Conservation (phyloP, 495 filamentous ascomycete species). For the Penicillium longicatenatum region DNA sequence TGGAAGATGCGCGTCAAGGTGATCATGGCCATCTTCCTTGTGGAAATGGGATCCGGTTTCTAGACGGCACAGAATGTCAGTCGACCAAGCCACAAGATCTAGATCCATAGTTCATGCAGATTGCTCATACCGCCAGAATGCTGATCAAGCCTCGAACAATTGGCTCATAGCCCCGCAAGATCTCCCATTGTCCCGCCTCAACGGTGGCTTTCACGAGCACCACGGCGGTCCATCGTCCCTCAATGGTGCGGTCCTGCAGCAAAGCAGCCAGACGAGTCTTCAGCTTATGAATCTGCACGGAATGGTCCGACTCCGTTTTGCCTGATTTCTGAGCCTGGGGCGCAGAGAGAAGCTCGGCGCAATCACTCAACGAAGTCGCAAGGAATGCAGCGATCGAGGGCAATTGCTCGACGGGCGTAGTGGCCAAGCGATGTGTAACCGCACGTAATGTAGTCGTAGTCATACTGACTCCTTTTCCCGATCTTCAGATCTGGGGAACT, state of each 20-base stretch:
- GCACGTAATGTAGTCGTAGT: conserved; percentile 52
- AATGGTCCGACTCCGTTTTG: conserved; percentile 60
- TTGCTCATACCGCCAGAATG: conserved; percentile 62
- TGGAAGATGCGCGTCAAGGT: conserved; percentile 79
- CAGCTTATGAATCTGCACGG: conserved; percentile 71
- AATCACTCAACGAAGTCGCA: conserved; percentile 61
- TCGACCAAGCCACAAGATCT: conserved; percentile 3
- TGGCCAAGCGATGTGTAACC: conserved; percentile 66
- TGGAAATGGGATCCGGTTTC: conserved; percentile 72
- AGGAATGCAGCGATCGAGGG: conserved; percentile 63
- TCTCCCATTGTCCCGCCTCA: conserved; percentile 79
- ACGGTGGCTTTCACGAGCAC: conserved; percentile 77
- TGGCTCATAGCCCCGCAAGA: conserved; percentile 64
- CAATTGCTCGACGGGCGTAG: conserved; percentile 62
- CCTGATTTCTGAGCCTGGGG: conserved; percentile 46
- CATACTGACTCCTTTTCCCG: conserved; percentile 14
- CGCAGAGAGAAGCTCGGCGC: conserved; percentile 57
- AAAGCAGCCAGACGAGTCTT: conserved; percentile 76
- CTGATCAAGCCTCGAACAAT: conserved; percentile 74
- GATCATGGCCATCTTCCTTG: conserved; percentile 72
- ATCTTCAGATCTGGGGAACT: not conserved
- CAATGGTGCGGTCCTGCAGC: conserved; percentile 66
- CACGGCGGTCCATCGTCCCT: conserved; percentile 75
- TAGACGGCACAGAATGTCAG: conserved; percentile 30
- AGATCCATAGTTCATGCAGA: not conserved